Conservation (phyloP, 768 basidiomycete species). For the Mycena kentingensis region DNA sequence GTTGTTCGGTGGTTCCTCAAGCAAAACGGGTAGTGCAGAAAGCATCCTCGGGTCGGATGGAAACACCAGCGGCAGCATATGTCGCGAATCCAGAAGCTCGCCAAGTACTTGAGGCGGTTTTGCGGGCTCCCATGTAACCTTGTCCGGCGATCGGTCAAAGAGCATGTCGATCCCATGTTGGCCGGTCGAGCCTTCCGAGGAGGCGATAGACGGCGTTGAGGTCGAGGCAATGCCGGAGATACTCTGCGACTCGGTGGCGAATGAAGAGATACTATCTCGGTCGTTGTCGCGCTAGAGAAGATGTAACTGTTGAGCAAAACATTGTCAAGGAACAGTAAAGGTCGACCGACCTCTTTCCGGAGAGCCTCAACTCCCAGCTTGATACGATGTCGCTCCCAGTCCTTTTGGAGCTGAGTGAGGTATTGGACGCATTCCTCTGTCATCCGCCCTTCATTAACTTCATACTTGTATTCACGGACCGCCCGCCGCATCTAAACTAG, state of each 20-base stretch:
- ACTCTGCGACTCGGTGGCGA: conserved; percentile 43
- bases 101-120: conserved; percentile 81
- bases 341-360: conserved; percentile 67
- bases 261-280: conserved; percentile 59
- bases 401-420: conserved; percentile 91
- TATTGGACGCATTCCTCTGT: conserved; percentile 95
- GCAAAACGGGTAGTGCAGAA: conserved; percentile 60
- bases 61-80: conserved; percentile 87
- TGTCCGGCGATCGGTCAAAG: conserved; percentile 69
- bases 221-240: conserved; percentile 18
- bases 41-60: conserved; percentile 81
- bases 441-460: conserved; percentile 91
- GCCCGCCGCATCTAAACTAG: conserved; percentile 83
- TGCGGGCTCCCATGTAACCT: conserved; percentile 75
- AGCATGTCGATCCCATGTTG: conserved; percentile 75
- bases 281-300: conserved; percentile 71
- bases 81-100: conserved; percentile 88
- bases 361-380: conserved; percentile 84
- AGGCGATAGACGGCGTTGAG: conserved; percentile 39
- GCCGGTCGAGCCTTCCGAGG: conserved; percentile 37
- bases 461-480: conserved; percentile 90
- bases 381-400: conserved; percentile 93
- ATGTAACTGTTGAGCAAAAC: conserved; percentile 5
- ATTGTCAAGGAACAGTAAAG: neutral
- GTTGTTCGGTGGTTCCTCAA: conserved; percentile 36